Evolutionary conservation across 345 rosid genomes (phyloP), one percentile per base, ranked within the genome.

Genomic region (Pugionium dolabratum): DNA sequence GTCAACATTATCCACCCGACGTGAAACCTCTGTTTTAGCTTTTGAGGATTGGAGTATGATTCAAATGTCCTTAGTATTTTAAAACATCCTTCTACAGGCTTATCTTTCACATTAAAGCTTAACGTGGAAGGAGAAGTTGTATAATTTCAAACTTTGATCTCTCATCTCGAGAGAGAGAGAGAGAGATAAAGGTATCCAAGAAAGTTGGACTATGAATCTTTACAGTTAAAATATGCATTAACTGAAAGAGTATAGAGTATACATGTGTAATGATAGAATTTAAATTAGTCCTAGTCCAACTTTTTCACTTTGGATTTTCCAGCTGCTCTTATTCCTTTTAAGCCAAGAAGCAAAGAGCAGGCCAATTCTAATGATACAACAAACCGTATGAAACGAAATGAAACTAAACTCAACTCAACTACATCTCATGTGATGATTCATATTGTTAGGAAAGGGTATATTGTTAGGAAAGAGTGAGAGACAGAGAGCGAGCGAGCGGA

Each of bases 321-420:
- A 31, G 52, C 64, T n/a, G 46, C 59, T 48, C 70, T 46, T 39
- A 26, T 37, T 62, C 55, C 54, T 51, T 39, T 25, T 0, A 54
- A 62, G 10, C n/a, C 7, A 36, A 65, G 26, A 41, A 51, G 33
- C 61, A 51, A 59, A 48, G 66, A 43, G 61, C 9, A 6, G 7
- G 8, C 47, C 57, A 43, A 36, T 27, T 59, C 72, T 59, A 73
- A 53, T 59, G 68, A 66, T 53, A 52, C 72, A 73, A 73, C 54
- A 62, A 61, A 44, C 47, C 2, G 18, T 36, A 30, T 9, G 65
- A 59, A 50, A 42, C 52, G 7, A 52, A 7, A 6, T 0, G 18
- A 18, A 18, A 18, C 18, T 18, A 18, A 18, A 18, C 18, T 18
- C 18, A 18, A 18, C 43, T 9, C 37, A 71, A 54, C 75, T 48